Conservation (phyloP, 2,329 filamentous ascomycete species). For the Fusarium napiforme region DNA sequence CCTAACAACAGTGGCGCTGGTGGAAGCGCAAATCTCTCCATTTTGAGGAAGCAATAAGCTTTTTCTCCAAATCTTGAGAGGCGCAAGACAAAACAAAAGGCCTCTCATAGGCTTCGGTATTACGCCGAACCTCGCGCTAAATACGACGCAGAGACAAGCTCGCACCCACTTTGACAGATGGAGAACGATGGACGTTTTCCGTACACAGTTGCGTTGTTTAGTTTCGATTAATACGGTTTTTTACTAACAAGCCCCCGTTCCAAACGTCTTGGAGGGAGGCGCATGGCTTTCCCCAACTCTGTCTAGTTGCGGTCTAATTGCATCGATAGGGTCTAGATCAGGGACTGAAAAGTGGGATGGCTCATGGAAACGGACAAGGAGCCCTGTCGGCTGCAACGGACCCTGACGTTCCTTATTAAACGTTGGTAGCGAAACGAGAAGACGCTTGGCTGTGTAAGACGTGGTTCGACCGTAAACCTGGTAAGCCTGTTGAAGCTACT, state of each 20-base stretch:
- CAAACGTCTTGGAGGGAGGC: conserved; percentile 22
- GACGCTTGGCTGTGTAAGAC: conserved; percentile 28
- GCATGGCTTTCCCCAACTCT: conserved; percentile 11
- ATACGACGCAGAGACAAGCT: neutral
- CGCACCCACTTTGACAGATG: neutral
- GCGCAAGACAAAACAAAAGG: neutral
- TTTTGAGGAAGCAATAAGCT: conserved; percentile 9
- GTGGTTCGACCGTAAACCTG: conserved; percentile 6
- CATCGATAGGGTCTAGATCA: conserved; percentile 30
- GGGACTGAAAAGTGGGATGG: conserved; percentile 28
- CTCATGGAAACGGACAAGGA: conserved; percentile 22
- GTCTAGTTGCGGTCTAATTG: conserved; percentile 16
- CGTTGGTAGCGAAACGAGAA: conserved; percentile 6
- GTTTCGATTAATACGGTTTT: conserved; percentile 37
- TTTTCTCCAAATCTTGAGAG: conserved; percentile 10
- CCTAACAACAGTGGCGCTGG: neutral
- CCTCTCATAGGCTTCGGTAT: conserved; percentile 12
- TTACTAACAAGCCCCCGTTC: conserved; percentile 18
- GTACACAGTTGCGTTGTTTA: neutral
- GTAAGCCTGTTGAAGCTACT: conserved; percentile 5
- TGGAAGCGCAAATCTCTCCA: neutral
- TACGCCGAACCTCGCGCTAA: conserved; percentile 18
- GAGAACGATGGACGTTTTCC: neutral
- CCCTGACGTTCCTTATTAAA: conserved; percentile 30
- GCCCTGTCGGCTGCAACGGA: conserved; percentile 26